Conservation (phyloP, 2,329 filamentous ascomycete genomes). For the Dryadomyces quercivorus region DNA sequence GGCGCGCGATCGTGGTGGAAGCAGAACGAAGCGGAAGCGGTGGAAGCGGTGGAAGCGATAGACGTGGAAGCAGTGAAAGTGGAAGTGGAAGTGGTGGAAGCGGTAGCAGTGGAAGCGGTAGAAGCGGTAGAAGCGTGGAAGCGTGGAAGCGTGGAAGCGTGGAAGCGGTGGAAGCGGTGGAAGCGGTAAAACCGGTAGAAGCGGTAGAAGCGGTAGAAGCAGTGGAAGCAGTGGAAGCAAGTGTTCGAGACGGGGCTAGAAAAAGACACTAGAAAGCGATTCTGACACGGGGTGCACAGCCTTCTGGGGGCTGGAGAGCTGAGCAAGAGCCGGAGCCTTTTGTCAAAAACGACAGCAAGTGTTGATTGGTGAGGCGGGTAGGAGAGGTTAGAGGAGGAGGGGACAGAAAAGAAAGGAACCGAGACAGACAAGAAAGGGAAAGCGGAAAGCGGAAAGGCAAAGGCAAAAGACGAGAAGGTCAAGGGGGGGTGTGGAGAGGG, state of each 20-base stretch:
- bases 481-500: not conserved
- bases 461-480: not conserved
- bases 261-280: not conserved
- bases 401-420: not conserved
- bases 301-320: too few species aligned
- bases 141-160: not conserved
- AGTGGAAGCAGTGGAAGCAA: not conserved
- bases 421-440: not conserved
- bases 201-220: not conserved
- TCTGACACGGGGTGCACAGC: too few species aligned
- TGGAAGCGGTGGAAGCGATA: not conserved
- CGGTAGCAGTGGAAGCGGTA: not conserved
- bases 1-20: not conserved
- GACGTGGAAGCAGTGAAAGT: not conserved
- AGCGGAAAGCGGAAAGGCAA: not conserved
- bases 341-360: not conserved
- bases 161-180: not conserved
- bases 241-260: not conserved
- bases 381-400: not conserved
- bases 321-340: not conserved
- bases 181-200: not conserved
- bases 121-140: too few species aligned
- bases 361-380: not conserved
- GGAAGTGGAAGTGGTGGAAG: not conserved
- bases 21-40: not conserved